phyloP scores from a whole-genome alignment of 2,329 filamentous ascomycete genomes.

The Hypomyces perniciosus region DNA sequence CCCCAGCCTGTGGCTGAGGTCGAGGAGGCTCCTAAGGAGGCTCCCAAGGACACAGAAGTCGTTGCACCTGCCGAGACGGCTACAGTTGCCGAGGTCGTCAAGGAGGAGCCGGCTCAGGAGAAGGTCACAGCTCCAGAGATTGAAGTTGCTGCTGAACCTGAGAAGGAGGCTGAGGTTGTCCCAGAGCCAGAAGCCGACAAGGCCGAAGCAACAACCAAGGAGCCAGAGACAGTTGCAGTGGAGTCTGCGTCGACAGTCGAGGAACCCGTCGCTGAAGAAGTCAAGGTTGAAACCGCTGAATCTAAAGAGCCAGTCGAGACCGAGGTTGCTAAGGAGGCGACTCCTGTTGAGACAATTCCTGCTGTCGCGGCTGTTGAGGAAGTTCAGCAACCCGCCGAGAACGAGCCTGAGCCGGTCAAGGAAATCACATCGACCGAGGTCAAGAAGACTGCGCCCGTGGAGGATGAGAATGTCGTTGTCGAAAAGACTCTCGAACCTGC shows the following conservation, averaged over 20 bases:
- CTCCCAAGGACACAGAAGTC: not conserved
- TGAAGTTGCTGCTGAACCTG: conserved; percentile 18
- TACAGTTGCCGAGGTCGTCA: not conserved
- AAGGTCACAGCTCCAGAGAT: not conserved
- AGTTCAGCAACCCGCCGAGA: not conserved
- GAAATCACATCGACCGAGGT: no score
- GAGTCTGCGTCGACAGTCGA: not conserved
- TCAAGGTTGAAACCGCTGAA: conserved; percentile 1
- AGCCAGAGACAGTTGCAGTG: conserved; percentile 1
- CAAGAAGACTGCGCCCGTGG: not conserved
- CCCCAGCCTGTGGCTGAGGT: conserved; percentile 4
- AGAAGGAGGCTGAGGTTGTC: conserved; percentile 12
- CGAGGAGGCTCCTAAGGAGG: conserved; percentile 3
- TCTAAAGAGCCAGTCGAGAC: not conserved
- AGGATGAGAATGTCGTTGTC: not conserved
- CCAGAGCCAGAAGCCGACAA: conserved; percentile 1
- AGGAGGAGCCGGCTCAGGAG: conserved; percentile 4
- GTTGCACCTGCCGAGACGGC: not conserved
- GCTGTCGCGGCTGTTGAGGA: conserved; percentile 1
- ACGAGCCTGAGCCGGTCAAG: not conserved
- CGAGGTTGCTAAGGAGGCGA: not conserved
- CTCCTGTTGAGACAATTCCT: not conserved
- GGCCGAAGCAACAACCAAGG: not conserved
- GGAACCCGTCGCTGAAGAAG: conserved; percentile 8
- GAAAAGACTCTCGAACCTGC: not conserved